Conservation (phyloP, 2,329 filamentous ascomycete species). For the Colletotrichum acutatum region DNA sequence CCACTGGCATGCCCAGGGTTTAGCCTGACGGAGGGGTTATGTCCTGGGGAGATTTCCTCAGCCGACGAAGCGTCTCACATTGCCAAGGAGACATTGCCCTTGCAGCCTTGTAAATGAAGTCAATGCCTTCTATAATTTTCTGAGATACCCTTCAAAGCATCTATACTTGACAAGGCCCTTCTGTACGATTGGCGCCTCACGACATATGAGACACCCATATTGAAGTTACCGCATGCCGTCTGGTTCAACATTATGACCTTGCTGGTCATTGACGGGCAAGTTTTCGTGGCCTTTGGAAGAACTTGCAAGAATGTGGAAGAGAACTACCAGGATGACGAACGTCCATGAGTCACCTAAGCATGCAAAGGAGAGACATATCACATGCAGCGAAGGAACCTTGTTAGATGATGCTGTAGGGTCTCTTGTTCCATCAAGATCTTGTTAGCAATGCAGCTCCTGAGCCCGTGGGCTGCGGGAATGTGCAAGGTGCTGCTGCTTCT, state of each 20-base stretch:
- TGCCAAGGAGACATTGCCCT: neutral
- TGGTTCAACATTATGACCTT: neutral
- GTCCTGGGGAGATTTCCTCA: too few relatives aligned
- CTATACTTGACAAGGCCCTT: neutral
- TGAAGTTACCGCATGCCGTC: neutral
- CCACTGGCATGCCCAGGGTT: too few relatives aligned
- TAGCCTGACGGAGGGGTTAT: fast-evolving
- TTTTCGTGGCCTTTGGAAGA: neutral
- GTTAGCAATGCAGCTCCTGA: too few relatives aligned
- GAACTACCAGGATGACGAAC: too few relatives aligned
- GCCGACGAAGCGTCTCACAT: too few relatives aligned
- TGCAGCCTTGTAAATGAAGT: neutral
- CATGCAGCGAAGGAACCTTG: neutral
- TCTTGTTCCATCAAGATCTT: neutral
- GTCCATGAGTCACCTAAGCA: neutral
- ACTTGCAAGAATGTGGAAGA: too few relatives aligned
- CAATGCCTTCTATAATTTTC: neutral
- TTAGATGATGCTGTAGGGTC: neutral
- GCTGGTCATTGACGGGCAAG: neutral
- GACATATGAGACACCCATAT: too few relatives aligned
- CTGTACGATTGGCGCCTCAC: neutral
- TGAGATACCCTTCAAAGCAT: neutral
- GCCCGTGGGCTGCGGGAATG: too few relatives aligned
- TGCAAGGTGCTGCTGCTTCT: too few relatives aligned
- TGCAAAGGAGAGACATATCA: neutral